Base-by-base conservation (phyloP, 805 yeast species). In the Suhomyces sp. region DNA sequence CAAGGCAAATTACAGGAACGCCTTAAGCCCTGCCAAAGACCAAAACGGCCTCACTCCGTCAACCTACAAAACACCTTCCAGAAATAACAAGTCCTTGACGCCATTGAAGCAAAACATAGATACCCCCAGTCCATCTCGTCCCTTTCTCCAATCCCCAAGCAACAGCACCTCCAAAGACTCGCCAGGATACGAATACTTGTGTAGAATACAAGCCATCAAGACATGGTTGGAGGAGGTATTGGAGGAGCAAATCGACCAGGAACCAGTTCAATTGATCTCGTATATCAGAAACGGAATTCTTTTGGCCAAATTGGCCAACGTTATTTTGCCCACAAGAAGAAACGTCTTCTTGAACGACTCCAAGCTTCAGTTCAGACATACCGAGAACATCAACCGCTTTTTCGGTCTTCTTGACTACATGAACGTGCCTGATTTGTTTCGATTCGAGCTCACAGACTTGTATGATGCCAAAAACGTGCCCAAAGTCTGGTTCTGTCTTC, bases 401-500 rank as follows among this genome's bases (percentile, higher is more conserved):
- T 86, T 93, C 66, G 75, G 79, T 19, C 81, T 93, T 52, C 74
- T 90, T 29, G 86, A 82, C 52, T 81, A 75, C 54, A 78, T 90
- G 55, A 85, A 82, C 26, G 84, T 94, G 58, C 99, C 98, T 0
- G 92, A 89, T 52, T 78, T 91, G 51, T 94, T 92, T 67, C 80
- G 88, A 47, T 94, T 94, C 66, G 99, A 93, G 66, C 80, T 92
- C 54, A 91, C 96, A 3, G 99, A 94, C 69, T 76, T 94, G 36
- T 94, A 91, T 70, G 97, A 94, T 64, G 86, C 87, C 64, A 92
- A 90, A 63, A 88, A 93, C 64, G 81, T 92, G 19, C 98, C 98
- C 13, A 92, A 90, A 64, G 98, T 94, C 24, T 87, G 94, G 65
- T 91, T 90, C 69, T 92, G 97, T 60, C 70, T 94, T 36, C 97